A percentile compares a stretch with the other conserved stretches of the same genome.
phyloP scores from a whole-genome alignment of 345 rosid species.

The Gossypium stocksii region DNA sequence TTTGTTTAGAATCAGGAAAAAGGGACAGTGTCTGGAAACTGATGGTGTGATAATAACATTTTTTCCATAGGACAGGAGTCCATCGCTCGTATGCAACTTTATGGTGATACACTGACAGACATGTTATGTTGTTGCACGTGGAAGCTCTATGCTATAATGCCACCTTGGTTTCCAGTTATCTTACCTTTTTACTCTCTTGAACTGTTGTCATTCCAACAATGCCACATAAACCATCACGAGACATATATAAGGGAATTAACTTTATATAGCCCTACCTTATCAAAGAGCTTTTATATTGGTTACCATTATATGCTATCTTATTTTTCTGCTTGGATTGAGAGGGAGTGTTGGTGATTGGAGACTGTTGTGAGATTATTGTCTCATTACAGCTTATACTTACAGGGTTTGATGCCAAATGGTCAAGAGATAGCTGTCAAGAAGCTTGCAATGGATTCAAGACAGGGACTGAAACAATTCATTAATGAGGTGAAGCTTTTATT shows the following conservation, averaged over 20 bases:
- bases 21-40: not conserved
- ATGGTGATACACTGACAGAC: not conserved
- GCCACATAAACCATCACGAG: not conserved
- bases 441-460: constrained; percentile 52
- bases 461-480: constrained; percentile 62
- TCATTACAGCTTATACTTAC: not conserved
- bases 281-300: not conserved
- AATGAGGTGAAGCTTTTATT: constrained; percentile 70
- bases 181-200: not conserved
- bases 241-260: not conserved
- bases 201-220: not conserved
- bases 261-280: not conserved
- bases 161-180: not conserved
- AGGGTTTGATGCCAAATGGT: constrained; percentile 62
- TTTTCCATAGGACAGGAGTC: not conserved
- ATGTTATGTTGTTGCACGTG: not conserved
- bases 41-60: not conserved
- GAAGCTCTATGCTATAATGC: not conserved
- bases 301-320: not conserved
- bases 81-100: not conserved
- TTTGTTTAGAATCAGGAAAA: not conserved
- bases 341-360: not conserved
- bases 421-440: constrained; percentile 70
- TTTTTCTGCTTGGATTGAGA: not conserved
- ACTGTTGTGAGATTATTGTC: not conserved